These are phyloP conservation scores for Aspergillus sclerotiicarbonarius DNA, from an alignment of 495 filamentous ascomycete species.

Conservation along the genomic window DNA sequence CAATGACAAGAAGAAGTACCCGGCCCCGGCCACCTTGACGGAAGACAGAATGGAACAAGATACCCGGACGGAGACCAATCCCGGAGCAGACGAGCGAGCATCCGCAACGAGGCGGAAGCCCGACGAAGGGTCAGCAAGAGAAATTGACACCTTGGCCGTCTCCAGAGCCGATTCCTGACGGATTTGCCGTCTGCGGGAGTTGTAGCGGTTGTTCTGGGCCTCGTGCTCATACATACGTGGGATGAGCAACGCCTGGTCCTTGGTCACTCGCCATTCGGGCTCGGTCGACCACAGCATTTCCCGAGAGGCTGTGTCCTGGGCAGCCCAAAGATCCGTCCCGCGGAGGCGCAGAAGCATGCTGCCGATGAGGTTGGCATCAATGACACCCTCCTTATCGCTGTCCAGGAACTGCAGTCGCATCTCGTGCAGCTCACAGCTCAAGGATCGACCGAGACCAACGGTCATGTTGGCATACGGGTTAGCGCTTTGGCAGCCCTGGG, in stretches of 20 bases:
- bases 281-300: not conserved
- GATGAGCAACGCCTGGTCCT: not conserved
- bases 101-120: no score
- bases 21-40: no score
- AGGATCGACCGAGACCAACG: conserved; percentile 32
- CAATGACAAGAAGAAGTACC: no score
- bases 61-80: no score
- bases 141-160: no score
- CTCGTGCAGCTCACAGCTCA: conserved; percentile 21
- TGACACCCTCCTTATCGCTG: conserved; percentile 8
- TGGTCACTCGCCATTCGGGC: not conserved
- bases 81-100: no score
- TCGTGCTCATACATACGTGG: not conserved
- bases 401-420: conserved; percentile 31
- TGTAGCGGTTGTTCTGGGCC: conserved; percentile 1
- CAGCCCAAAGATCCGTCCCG: not conserved
- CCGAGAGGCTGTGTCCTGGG: not conserved
- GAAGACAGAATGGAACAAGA: no score
- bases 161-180: no score
- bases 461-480: conserved; percentile 32
- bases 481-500: conserved; percentile 17
- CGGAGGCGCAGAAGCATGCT: not conserved
- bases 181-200: conserved; percentile 16
- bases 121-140: no score
- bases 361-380: no score